Evolutionary conservation across 1,139 yeast genomes (phyloP).

Genomic region (Citeromyces hawaiiensis): DNA sequence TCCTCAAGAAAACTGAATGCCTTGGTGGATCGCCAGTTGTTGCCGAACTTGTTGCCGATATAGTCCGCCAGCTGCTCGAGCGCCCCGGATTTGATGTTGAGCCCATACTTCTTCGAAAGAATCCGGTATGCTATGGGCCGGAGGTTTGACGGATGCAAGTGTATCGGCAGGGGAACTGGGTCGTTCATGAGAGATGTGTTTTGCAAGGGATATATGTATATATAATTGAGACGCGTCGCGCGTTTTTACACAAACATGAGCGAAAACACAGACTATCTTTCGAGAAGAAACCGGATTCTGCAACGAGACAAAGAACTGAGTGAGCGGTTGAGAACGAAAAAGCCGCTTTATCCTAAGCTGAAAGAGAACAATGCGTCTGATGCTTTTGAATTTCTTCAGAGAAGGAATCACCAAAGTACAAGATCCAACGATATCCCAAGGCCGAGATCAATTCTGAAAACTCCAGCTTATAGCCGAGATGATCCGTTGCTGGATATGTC

Average conservation of each 20-base stretch:
- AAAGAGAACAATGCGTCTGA: too few species aligned
- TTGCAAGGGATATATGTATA: not conserved
- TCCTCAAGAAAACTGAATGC: slow-evolving; percentile 65
- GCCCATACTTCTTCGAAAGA: slow-evolving; percentile 82
- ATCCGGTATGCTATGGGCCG: slow-evolving; percentile 88
- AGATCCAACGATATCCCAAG: too few species aligned
- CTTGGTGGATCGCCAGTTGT: slow-evolving; percentile 68
- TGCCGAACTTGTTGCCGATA: slow-evolving; percentile 67
- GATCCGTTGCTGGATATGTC: too few species aligned
- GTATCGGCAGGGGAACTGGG: slow-evolving; percentile 41
- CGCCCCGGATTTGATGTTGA: slow-evolving; percentile 82
- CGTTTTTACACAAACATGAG: not conserved
- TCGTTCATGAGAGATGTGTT: not conserved
- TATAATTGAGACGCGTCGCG: slow-evolving; percentile 2
- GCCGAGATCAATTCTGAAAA: too few species aligned
- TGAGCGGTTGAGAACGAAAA: too few species aligned
- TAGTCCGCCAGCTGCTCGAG: slow-evolving; percentile 56
- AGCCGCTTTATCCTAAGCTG: too few species aligned
- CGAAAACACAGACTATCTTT: not conserved
- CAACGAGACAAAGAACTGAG: too few species aligned
- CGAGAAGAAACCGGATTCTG: too few species aligned
- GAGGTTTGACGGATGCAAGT: slow-evolving; percentile 65
- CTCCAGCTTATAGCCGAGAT: too few species aligned
- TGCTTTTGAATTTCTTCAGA: too few species aligned
- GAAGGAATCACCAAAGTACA: too few species aligned